These are phyloP conservation scores for Teratosphaeria pseudoeucalypti DNA, from an alignment of 2,329 filamentous ascomycete species.

Conservation along the genomic window DNA sequence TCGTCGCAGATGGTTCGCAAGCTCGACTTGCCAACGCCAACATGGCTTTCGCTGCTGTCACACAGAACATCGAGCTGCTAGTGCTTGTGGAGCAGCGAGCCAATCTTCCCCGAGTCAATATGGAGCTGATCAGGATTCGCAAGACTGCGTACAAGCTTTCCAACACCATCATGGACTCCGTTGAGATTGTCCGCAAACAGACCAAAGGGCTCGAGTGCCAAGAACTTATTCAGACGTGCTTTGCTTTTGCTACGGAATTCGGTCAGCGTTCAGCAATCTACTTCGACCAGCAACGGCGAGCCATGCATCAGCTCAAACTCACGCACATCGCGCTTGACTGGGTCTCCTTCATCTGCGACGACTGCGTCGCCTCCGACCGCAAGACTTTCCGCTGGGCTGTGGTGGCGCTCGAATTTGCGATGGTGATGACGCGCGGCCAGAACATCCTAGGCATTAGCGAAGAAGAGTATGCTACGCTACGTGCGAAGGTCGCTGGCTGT, in stretches of 20 bases:
- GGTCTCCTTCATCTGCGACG: conserved; percentile 96
- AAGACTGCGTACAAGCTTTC: conserved; percentile 93
- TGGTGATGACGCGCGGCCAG: conserved; percentile 90
- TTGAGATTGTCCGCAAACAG: conserved; percentile 82
- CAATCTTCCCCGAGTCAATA: conserved; percentile 84
- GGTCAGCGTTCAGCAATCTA: conserved; percentile 88
- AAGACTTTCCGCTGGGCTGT: conserved; percentile 98
- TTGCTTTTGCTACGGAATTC: conserved; percentile 97
- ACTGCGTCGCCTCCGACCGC: conserved; percentile 85
- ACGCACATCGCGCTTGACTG: conserved; percentile 90
- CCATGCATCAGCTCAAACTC: conserved; percentile 95
- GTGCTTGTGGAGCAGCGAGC: conserved; percentile 86
- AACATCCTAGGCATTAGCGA: conserved; percentile 88
- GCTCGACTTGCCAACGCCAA: conserved; percentile 70
- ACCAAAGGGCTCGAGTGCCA: conserved; percentile 73
- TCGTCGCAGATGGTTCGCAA: conserved; percentile 82
- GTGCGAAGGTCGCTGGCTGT: conserved; percentile 85
- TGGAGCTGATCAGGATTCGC: conserved; percentile 84
- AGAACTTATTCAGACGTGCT: conserved; percentile 94
- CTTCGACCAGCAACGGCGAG: conserved; percentile 88
- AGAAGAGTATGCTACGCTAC: conserved; percentile 71
- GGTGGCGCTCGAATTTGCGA: conserved; percentile 86
- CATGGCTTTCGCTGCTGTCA: conserved; percentile 65
- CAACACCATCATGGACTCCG: conserved; percentile 97
- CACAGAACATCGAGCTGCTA: conserved; percentile 74